Conservation (phyloP, 176 grass and related monocot species). For the Cocos nucifera region DNA sequence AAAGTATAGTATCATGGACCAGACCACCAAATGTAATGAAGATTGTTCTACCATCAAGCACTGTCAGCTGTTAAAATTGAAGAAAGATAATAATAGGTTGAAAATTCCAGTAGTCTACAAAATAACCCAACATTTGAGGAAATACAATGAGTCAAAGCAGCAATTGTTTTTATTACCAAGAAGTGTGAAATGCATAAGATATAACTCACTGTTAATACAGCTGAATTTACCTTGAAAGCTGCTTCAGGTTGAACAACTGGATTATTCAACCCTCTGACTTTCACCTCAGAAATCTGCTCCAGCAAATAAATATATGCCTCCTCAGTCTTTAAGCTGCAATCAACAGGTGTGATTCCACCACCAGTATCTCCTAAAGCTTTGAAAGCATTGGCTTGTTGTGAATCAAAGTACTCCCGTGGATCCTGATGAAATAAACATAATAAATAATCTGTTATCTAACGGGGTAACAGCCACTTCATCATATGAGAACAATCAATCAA, state of each 20-base stretch:
- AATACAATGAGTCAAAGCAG: too few relatives aligned
- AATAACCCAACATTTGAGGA: too few relatives aligned
- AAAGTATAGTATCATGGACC: too few relatives aligned
- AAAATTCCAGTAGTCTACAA: too few relatives aligned
- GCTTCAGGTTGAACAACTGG: conserved; percentile 59
- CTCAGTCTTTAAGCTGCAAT: conserved; percentile 48
- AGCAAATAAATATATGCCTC: conserved; percentile 60
- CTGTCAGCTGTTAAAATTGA: too few relatives aligned
- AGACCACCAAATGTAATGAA: too few relatives aligned
- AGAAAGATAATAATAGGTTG: too few relatives aligned
- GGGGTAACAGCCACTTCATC: background rate
- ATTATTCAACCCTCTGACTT: conserved; percentile 43
- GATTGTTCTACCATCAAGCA: too few relatives aligned
- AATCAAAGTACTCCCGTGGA: conserved; percentile 94
- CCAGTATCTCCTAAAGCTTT: conserved; percentile 51
- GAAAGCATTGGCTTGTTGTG: conserved; percentile 92
- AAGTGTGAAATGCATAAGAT: background rate
- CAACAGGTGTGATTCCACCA: conserved; percentile 41
- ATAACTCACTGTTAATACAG: background rate
- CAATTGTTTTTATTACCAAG: background rate
- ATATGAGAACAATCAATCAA: background rate
- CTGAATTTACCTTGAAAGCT: conserved; percentile 62
- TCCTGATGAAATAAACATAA: conserved; percentile 48
- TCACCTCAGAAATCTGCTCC: conserved; percentile 62
- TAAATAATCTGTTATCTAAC: conserved; percentile 11